Evolutionary conservation across 768 basidiomycete species (phyloP).

Genomic region (Pulveroboletus sp.): DNA sequence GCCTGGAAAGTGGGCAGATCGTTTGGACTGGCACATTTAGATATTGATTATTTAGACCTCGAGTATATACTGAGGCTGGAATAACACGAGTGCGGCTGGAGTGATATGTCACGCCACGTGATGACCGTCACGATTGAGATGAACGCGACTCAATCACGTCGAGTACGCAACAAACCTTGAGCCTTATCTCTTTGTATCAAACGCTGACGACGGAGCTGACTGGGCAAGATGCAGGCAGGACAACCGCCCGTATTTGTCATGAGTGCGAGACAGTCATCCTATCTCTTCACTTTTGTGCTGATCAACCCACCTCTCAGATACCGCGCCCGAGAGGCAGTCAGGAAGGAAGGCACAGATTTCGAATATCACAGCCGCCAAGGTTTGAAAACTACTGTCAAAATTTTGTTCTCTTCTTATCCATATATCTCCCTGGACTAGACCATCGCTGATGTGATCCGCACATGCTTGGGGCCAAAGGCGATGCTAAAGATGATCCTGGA

Average conservation of each 20-base stretch:
- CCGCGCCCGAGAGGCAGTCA: constrained; percentile 89
- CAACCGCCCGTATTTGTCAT: constrained; percentile 83
- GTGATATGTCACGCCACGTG: constrained; percentile 1
- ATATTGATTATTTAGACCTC: background rate
- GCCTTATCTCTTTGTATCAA: constrained; percentile 6
- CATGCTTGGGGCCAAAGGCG: constrained; percentile 94
- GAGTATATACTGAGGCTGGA: too few relatives aligned
- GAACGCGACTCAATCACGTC: background rate
- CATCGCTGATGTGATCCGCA: constrained; percentile 95
- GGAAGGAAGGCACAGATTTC: constrained; percentile 95
- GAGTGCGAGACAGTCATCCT: constrained; percentile 43
- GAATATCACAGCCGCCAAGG: constrained; percentile 97
- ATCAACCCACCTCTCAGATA: constrained; percentile 47
- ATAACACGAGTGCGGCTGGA: too few relatives aligned
- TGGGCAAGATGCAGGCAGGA: constrained; percentile 29
- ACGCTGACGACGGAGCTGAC: background rate
- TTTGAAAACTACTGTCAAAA: constrained; percentile 26
- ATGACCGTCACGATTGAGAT: background rate
- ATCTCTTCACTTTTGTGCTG: background rate
- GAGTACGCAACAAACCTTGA: background rate
- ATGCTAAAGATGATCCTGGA: constrained; percentile 99
- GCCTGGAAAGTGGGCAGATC: constrained; percentile 91
- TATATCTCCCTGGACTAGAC: constrained; percentile 46
- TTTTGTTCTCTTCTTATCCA: background rate
- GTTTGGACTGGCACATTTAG: constrained; percentile 85